These are phyloP conservation scores for Chaetoceros tenuissimus DNA, from an alignment of 108 stramenopile genomes.

Conservation along the genomic window DNA sequence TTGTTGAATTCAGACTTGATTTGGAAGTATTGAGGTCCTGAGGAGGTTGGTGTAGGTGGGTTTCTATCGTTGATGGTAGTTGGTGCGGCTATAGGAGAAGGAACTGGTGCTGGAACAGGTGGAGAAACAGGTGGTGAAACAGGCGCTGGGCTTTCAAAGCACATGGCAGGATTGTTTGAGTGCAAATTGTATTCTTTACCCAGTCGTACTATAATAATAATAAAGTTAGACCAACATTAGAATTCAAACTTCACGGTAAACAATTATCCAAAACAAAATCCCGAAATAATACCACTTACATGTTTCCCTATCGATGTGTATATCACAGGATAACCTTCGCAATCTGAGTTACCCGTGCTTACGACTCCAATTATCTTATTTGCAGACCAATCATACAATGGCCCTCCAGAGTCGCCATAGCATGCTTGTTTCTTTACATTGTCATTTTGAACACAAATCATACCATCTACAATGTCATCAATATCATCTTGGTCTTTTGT, in stretches of 20 bases:
- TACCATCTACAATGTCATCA: neutral
- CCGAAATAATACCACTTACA: neutral
- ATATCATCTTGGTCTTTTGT: neutral
- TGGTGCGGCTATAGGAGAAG: neutral
- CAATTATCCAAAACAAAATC: neutral
- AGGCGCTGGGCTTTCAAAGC: neutral
- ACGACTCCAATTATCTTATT: neutral
- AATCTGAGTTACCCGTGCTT: neutral
- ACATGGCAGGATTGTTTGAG: neutral
- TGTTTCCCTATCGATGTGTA: neutral
- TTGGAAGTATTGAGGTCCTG: neutral
- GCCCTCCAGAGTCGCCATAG: neutral
- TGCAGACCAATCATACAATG: neutral
- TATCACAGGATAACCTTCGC: neutral
- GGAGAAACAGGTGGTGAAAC: too few relatives aligned
- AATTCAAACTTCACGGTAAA: neutral
- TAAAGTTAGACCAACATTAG: neutral
- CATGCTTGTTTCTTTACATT: neutral
- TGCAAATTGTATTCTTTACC: neutral
- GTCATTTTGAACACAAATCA: neutral
- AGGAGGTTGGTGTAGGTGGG: neutral
- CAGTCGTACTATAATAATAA: neutral
- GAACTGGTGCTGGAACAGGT: too few relatives aligned
- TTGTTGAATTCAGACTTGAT: neutral
- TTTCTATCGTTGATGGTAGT: neutral